Evolutionary conservation across 371 early-diverging fungal genomes (phyloP), one percentile per base, ranked within the genome.

Genomic region (Rhizopus sp.): DNA sequence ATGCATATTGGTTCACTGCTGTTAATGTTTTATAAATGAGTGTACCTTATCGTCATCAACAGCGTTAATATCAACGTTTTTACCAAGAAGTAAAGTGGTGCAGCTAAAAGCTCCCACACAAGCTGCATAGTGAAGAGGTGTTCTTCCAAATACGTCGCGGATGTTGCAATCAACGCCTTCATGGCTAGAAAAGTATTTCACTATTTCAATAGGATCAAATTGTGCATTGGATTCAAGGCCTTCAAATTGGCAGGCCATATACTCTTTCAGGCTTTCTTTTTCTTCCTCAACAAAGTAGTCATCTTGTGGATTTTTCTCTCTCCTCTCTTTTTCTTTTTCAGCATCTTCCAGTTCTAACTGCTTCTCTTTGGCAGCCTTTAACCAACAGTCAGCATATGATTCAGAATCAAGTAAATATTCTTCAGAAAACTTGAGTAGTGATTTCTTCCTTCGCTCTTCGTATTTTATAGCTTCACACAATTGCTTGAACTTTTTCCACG

Each of bases 61-160:
- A n/a, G 55, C 51, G 55, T 84, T 70, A 15, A 80, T 33, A 40
- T 69, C 50, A 5, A 71, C 70, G 1, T 64, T 64, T 7, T 39
- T 68, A 8, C 70, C 55, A 5, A 82, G 32, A 3, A 84, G 56
- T n/a, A 72, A 59, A 4, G 76, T 69, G 4, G 81, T 67, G 50
- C 82, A 81, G 7, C 83, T 81, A 48, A 80, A 85, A 4, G 87
- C 82, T 7, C 84, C 85, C 3, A 75, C 64, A 41, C 71, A 55
- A 7, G 81, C 84, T 15, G 85, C 82, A 57, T 87, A 87, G 52
- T 87, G 87, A 15, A 87, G 58, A 8, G 85, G 81, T 0, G 80
- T 81, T 34, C 85, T 60, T 3, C 77, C 75, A 64, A 80, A 75
- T 0, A 48, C 32, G 41, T 80, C 80, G 12, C 40, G 16, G 1